Base-by-base conservation (phyloP, 2,329 filamentous ascomycete species). In the Fusarium xyrophilum region DNA sequence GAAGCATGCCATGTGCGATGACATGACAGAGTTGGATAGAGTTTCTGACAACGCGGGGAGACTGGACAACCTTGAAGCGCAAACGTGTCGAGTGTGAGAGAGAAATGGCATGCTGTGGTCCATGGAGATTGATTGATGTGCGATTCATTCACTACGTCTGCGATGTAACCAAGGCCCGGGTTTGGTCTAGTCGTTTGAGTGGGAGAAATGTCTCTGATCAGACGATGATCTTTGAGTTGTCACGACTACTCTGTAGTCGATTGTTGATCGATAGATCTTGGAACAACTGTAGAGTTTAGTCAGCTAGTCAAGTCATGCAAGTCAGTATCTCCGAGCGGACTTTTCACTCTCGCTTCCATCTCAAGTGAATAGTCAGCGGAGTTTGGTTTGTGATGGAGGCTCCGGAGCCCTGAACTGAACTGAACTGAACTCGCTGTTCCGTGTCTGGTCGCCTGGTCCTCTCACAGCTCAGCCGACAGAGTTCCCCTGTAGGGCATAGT, bases 31-130 rank as follows among this genome's bases (percentile, higher is more conserved):
- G 14, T 36, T 28, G 44, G 60, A 65, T 65, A 65, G 46, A 65
- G 54, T 65, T 60, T 64, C 15, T 50, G 46, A 36, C 53, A 60
- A 65, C 46, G 60, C 54, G 62, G 62, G 62, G 62, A 65, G 58
- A 65, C 14, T 42, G 23, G 30, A 30, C 35, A 64, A 39, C 60
- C 28, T 47, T 59, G n/a, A 30, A 51, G 25, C 46, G 53, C 40
- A 42, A 65, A 56, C 58, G 43, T 63, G 55, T 27, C 13, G 28
- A 23, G 53, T 30, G 28, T 21, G 33, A 38, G 30, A 30, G 23
- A 21, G 10, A 15, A 25, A 23, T n/a, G 40, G 42, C 48, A 62
- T 63, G 38, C 32, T 38, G 33, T 28, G 28, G 10, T 15, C 7
- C 6, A 32, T 42, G 30, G 48, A 42, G 30, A 38, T 64, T 42